Conservation (phyloP, 768 basidiomycete genomes). For the Collybia nuda region DNA sequence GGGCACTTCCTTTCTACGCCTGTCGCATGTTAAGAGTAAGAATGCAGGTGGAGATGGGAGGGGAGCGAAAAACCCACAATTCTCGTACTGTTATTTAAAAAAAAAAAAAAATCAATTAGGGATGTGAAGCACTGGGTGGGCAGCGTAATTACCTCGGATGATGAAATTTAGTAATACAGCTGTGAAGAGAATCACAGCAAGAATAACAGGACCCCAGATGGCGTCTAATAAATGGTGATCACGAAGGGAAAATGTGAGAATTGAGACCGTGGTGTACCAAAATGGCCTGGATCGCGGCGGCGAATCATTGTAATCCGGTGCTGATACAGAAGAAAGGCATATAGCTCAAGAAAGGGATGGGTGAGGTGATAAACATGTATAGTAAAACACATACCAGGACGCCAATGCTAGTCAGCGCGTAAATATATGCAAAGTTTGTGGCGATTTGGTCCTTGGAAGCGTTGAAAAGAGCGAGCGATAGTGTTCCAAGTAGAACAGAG, state of each 20-base stretch:
- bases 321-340: constrained; percentile 87
- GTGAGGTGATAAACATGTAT: not conserved
- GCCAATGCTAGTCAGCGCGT: constrained; percentile 76
- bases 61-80: constrained; percentile 36
- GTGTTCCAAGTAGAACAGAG: constrained; percentile 78
- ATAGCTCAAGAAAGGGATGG: constrained; percentile 47
- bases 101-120: constrained; percentile 1
- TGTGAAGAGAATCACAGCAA: constrained; percentile 81
- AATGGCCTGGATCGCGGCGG: constrained; percentile 82
- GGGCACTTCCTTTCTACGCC: constrained; percentile 24
- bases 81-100: constrained; percentile 48
- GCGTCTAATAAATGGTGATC: constrained; percentile 51
- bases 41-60: not conserved
- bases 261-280: constrained; percentile 53
- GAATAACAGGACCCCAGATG: constrained; percentile 77
- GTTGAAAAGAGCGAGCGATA: constrained; percentile 88
- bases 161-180: constrained; percentile 89
- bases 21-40: constrained; percentile 1
- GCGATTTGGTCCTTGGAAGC: constrained; percentile 73
- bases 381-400: constrained; percentile 50
- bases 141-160: constrained; percentile 63
- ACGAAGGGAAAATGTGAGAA: not conserved
- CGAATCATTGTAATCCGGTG: constrained; percentile 89
- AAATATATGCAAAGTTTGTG: constrained; percentile 76
- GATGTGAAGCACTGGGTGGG: constrained; percentile 3